A percentile compares a stretch with the other conserved stretches of the same genome.
phyloP scores from a whole-genome alignment of 768 basidiomycete genomes.

The Auricularia auricula-judae region DNA sequence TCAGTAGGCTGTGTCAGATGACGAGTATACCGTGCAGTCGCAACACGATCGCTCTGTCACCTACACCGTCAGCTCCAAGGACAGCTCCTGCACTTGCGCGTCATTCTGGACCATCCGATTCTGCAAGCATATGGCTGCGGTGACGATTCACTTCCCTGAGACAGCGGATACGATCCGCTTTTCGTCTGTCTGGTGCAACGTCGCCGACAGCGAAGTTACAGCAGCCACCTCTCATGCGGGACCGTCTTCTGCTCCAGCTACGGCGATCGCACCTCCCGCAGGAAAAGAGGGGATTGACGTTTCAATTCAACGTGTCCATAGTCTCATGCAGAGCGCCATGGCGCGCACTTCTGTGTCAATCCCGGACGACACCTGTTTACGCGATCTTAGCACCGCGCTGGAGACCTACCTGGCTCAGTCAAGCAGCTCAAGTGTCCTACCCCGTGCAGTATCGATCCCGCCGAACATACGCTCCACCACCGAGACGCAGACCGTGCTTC shows the following conservation, averaged over 20 bases:
- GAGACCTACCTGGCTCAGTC: background rate
- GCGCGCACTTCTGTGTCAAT: too few relatives aligned
- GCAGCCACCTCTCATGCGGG: too few relatives aligned
- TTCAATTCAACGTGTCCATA: too few relatives aligned
- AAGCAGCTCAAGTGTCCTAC: background rate
- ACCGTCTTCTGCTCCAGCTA: background rate
- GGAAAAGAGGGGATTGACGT: too few relatives aligned
- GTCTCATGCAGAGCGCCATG: too few relatives aligned
- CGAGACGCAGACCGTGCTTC: background rate
- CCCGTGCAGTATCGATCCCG: background rate
- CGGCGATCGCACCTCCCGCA: too few relatives aligned
- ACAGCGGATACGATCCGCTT: background rate
- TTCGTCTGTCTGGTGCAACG: background rate
- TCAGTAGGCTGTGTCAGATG: too few relatives aligned
- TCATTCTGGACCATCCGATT: background rate
- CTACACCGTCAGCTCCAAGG: background rate
- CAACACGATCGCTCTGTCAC: background rate
- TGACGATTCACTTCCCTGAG: background rate
- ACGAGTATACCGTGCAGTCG: background rate
- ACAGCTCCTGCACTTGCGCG: background rate
- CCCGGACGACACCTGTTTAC: background rate
- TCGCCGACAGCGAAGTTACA: too few relatives aligned
- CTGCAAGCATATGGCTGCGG: background rate
- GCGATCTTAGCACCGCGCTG: background rate
- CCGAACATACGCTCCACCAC: background rate